phyloP scores from a whole-genome alignment of 805 yeast species.

The Kluyveromyces nonfermentans region DNA sequence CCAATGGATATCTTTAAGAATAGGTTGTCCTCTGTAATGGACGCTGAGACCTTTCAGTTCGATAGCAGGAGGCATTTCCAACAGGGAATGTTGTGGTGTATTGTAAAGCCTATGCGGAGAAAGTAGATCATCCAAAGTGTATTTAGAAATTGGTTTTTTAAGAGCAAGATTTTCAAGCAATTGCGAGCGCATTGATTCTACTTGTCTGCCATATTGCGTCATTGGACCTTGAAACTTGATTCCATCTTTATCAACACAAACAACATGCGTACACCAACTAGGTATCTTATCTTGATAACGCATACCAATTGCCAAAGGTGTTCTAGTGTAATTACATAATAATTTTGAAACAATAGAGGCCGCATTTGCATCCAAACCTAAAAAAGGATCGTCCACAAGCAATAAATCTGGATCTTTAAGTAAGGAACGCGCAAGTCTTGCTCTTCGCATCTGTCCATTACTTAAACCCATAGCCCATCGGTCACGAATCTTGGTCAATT shows the following conservation, averaged over 20 bases:
- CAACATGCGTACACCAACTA: conserved; percentile 68
- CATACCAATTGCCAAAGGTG: conserved; percentile 61
- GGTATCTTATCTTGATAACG: conserved; percentile 72
- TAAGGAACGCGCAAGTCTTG: conserved; percentile 71
- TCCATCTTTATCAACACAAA: conserved; percentile 47
- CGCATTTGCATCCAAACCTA: conserved; percentile 81
- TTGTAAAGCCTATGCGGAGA: conserved; percentile 17
- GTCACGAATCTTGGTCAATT: conserved; percentile 46
- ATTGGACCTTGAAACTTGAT: conserved; percentile 41
- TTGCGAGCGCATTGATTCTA: conserved; percentile 17
- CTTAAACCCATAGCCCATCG: conserved; percentile 82
- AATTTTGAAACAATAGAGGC: conserved; percentile 44
- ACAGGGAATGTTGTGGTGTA: conserved; percentile 7
- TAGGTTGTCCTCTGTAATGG: conserved; percentile 50
- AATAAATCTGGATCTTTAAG: conserved; percentile 55
- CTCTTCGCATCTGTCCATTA: conserved; percentile 90
- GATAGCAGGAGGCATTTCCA: conserved; percentile 27
- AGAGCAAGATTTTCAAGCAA: neutral
- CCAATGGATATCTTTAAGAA: conserved; percentile 58
- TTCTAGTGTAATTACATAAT: conserved; percentile 12
- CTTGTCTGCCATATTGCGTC: conserved; percentile 14
- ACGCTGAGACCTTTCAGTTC: conserved; percentile 58
- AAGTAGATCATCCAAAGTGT: conserved; percentile 15
- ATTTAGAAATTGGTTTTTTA: conserved; percentile 1
- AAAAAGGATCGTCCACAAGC: conserved; percentile 82